Evolutionary conservation across 192 early-diverging fungal species (phyloP), one percentile per base, ranked within the genome.

Genomic region (Geosiphon pyriformis): DNA sequence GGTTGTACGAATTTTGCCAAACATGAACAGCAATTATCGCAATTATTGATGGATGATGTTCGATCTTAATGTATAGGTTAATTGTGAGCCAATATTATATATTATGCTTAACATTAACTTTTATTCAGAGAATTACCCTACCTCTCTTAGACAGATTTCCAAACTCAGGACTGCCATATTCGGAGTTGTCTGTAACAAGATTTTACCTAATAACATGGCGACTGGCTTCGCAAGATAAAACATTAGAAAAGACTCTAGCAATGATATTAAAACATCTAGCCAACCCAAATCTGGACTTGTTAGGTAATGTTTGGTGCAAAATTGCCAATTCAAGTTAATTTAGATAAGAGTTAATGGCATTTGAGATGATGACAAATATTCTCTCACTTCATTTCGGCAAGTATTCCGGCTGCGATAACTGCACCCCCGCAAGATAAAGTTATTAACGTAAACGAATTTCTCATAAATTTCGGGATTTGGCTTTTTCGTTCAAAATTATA

Each of bases 1-100:
- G 77, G 2, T 76, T 78, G 64, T 78, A 79, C 0, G 80, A 80
- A 52, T 82, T 84, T 33, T 76, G 79, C 83, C 83, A 84, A 35
- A 84, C 74, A 72, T 84, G 83, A 1, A 79, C 71, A 7, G 75
- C 55, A 22, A 75, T 76, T 22, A 84, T 71, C 4, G 70, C 59
- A n/a, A 79, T 3, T 18, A 84, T 78, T 8, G 66, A 59, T 63
- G 80, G 75, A 58, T 82, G 69, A 50, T 65, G 74, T n/a, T 63
- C 61, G 31, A 78, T 73, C 72, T 78, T 48, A 17, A 22, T 42
- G n/a, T 23, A 59, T 31, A 32, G 0, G 29, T 55, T 49, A 2
- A 71, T 61, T 22, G 70, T 67, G 27, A 77, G 35, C 34, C 74
- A 72, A n/a, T n/a, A n/a, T n/a, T n/a, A n/a, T n/a, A n/a, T n/a